These are phyloP conservation scores for Mycena vitilis DNA, from an alignment of 768 basidiomycete species.

Conservation along the genomic window DNA sequence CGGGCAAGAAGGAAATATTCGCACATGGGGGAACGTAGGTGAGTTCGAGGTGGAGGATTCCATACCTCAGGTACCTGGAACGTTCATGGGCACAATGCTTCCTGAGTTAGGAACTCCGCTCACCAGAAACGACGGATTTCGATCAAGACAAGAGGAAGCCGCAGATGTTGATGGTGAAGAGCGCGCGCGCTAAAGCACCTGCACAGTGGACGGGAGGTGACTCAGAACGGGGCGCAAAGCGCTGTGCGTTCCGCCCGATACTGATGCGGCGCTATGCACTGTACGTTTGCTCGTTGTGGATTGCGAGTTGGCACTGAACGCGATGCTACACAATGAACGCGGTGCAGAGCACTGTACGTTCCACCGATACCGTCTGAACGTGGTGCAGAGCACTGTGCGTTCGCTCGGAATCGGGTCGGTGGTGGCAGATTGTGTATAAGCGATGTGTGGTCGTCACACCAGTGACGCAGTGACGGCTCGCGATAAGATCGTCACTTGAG, in stretches of 20 bases:
- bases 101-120: constrained; percentile 9
- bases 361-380: constrained; percentile 16
- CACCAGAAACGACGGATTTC: constrained; percentile 15
- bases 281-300: too few species aligned
- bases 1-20: constrained; percentile 10
- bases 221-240: neutral
- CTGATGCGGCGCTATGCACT: too few species aligned
- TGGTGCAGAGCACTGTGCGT: constrained; percentile 31
- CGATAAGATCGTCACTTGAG: neutral
- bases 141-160: neutral
- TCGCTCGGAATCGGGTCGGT: constrained; percentile 6
- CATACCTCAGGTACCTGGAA: constrained; percentile 21
- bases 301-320: constrained; percentile 12
- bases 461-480: neutral
- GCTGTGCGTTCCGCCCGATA: too few species aligned
- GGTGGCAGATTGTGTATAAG: neutral
- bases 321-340: constrained; percentile 14
- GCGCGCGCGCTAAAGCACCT: neutral
- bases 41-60: constrained; percentile 12
- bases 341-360: constrained; percentile 20
- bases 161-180: neutral
- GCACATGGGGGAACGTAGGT: constrained; percentile 19
- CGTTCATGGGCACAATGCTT: constrained; percentile 10
- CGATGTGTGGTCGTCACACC: constrained; percentile 10
- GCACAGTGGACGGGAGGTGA: neutral